phyloP scores from a whole-genome alignment of 2,329 filamentous ascomycete genomes.

The Verticillium alfalfae region DNA sequence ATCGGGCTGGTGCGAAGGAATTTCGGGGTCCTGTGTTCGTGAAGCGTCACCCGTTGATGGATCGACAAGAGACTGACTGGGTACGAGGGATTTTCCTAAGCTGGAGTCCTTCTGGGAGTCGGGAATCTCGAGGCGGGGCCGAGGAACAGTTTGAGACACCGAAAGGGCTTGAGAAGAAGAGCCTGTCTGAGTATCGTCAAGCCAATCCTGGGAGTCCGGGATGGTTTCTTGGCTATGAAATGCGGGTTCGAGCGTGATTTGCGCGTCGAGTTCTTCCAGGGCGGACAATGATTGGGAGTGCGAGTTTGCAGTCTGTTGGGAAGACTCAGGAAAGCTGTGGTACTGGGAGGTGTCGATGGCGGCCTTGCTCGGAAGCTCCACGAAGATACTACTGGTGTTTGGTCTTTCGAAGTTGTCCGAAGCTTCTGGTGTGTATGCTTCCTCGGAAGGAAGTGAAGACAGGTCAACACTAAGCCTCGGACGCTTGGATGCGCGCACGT shows the following conservation, averaged over 20 bases:
- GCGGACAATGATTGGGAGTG: constrained; percentile 25
- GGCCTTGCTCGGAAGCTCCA: neutral
- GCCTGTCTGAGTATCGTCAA: constrained; percentile 16
- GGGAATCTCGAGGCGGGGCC: neutral
- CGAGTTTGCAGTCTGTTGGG: constrained; percentile 18
- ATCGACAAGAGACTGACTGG: neutral
- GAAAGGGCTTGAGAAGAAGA: constrained; percentile 5
- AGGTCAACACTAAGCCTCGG: constrained; percentile 3
- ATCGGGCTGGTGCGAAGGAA: constrained; percentile 22
- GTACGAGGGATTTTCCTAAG: neutral
- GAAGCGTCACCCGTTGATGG: neutral
- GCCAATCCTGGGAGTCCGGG: constrained; percentile 35
- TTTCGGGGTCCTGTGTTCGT: constrained; percentile 6
- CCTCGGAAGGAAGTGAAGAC: constrained; percentile 4
- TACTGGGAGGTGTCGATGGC: constrained; percentile 29
- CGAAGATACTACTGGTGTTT: constrained; percentile 1
- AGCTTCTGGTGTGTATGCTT: constrained; percentile 6
- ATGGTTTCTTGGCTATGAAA: constrained; percentile 29
- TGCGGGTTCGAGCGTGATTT: constrained; percentile 20
- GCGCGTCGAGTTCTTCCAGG: constrained; percentile 27
- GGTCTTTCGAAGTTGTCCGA: constrained; percentile 6
- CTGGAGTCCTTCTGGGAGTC: neutral
- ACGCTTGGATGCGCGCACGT: neutral
- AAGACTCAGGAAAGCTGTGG: constrained; percentile 21
- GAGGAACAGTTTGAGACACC: neutral